Evolutionary conservation across 78 protist genomes (phyloP).

Genomic region (Pelomyxa schiedti): DNA sequence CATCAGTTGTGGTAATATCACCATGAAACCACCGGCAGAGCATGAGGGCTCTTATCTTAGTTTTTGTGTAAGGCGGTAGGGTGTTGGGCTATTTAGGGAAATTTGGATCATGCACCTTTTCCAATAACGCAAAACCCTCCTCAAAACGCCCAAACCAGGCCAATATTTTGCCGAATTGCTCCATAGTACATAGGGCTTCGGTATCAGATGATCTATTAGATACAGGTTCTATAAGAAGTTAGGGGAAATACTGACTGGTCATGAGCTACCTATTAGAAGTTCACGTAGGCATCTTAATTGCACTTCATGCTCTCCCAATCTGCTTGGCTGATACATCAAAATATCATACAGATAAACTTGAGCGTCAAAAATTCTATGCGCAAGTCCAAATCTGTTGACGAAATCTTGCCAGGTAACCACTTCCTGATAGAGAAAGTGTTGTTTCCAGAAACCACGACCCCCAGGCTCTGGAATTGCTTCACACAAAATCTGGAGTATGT

Average conservation of each 20-base stretch:
- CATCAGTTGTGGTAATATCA: conserved; percentile 53
- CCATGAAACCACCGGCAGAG: conserved; percentile 57
- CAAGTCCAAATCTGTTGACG: conserved; percentile 24
- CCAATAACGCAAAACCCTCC: conserved; percentile 14
- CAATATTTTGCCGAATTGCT: conserved; percentile 53
- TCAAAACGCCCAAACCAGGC: conserved; percentile 55
- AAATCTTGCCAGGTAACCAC: conserved; percentile 47
- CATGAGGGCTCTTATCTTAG: conserved; percentile 14
- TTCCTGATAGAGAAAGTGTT: not conserved
- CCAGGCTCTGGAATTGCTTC: conserved; percentile 23
- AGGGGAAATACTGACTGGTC: not conserved
- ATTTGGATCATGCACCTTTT: not conserved
- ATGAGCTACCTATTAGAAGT: conserved; percentile 39
- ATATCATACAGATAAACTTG: not conserved
- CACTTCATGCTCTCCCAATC: no score
- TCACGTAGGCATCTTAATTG: conserved; percentile 31
- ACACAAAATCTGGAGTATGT: conserved; percentile 41
- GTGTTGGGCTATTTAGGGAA: not conserved
- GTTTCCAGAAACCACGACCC: not conserved
- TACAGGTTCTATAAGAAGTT: conserved; percentile 48
- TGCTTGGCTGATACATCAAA: not conserved
- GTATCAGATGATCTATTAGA: no score
- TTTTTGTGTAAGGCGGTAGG: conserved; percentile 14
- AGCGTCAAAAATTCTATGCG: not conserved
- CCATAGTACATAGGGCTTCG: no score